Base-by-base conservation (phyloP, 2,329 filamentous ascomycete species). In the Claviceps sp. region DNA sequence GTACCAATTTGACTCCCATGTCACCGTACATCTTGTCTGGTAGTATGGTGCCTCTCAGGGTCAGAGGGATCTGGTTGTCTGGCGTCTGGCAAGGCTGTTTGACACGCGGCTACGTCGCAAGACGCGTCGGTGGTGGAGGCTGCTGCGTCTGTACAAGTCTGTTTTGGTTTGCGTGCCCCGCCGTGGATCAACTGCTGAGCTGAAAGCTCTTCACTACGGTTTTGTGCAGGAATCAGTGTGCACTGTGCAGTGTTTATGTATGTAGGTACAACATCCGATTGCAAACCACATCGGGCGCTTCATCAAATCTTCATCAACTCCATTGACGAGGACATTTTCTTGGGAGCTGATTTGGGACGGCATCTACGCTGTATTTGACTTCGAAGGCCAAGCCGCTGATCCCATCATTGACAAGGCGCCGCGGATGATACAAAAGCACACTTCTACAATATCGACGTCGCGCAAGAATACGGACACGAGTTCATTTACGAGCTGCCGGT, bases 1-100 rank as follows among this genome's bases (percentile, higher is more conserved):
- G 62, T 70, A 91, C 87, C 69, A 95, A 72, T 70, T 95, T 95
- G 66, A 89, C 86, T 49, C 86, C 88, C 54, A 88, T 72, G 65
- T 95, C 89, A 59, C 89, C 89, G 69, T 95, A 93, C 89, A 95
- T 95, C 47, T 47, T 51, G 45, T 44, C 40, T 40, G 9, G 30
- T 34, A 34, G 30, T 34, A 9, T 34, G 9, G 9, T 34, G 30
- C 30, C 30, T 11, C 30, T 34, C 30, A 34, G 30, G 30, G 30
- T 34, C 9, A 34, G 9, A 34, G 30, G 9, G 9, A 34, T 34
- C 30, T 11, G 30, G 3, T 34, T 34, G 30, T 34, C 30, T 34
- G 30, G 30, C 30, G 30, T 34, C 9, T 34, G 8, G 41, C 16
- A 4, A 37, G 6, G 26, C 16, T 37, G 18, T 2, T 3, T 4